Percentiles rank a stretch among this genome's conserved stretches.
phyloP scores from a whole-genome alignment of 2,329 filamentous ascomycete genomes.

The Neoscytalidium dimidiatum region DNA sequence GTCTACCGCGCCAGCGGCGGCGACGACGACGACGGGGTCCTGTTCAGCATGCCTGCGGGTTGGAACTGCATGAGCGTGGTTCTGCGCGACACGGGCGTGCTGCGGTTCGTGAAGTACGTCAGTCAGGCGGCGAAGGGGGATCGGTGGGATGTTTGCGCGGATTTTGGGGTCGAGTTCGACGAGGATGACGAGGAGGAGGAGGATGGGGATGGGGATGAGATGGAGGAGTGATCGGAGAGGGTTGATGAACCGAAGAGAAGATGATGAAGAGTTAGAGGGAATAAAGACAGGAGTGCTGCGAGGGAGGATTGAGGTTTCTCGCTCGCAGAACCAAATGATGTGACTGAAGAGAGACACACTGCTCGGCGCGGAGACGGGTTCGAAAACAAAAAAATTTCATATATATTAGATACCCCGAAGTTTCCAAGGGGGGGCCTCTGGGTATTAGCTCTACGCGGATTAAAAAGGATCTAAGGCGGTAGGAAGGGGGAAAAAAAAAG shows the following conservation, averaged over 20 bases:
- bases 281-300: no score
- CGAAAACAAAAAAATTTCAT: not conserved
- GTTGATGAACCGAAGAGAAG: not conserved
- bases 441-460: not conserved
- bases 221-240: not conserved
- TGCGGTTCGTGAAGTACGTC: conserved; percentile 97
- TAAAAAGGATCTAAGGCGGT: not conserved
- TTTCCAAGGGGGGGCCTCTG: not conserved
- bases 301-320: no score
- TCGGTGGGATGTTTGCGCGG: conserved; percentile 85
- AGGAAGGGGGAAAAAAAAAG: not conserved
- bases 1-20: conserved; percentile 64
- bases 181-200: conserved; percentile 50
- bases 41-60: conserved; percentile 67
- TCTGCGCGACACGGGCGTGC: conserved; percentile 77
- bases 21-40: conserved; percentile 73
- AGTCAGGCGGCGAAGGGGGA: conserved; percentile 81
- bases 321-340: no score
- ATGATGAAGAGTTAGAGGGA: not conserved
- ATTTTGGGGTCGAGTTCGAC: conserved; percentile 68
- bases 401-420: not conserved
- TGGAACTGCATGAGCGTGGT: conserved; percentile 96
- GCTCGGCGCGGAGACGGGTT: not conserved
- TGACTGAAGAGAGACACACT: not conserved
- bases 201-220: not conserved